These are phyloP conservation scores for Solanum pennellii DNA, from an alignment of 257 asterid species.

Conservation along the genomic window DNA sequence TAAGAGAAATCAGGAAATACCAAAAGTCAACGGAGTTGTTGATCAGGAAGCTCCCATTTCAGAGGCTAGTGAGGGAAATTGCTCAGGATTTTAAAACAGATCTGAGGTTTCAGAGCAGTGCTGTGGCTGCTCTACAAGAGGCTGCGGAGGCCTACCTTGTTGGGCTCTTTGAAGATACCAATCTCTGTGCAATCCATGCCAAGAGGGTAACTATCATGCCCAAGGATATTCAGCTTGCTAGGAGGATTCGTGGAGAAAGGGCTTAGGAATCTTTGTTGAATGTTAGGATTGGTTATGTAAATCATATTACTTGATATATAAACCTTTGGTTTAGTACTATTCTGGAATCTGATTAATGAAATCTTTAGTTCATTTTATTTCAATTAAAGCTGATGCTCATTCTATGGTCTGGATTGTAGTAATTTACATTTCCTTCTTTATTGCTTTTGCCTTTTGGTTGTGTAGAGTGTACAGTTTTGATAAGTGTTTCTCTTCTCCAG, in stretches of 20 bases:
- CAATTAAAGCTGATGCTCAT: too few relatives aligned
- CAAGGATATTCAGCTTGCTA: neutral
- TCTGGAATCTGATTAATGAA: too few relatives aligned
- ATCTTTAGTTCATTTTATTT: too few relatives aligned
- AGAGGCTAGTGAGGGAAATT: neutral
- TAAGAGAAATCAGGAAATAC: neutral
- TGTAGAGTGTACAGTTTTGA: too few relatives aligned
- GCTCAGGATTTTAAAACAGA: neutral
- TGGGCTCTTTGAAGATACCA: neutral
- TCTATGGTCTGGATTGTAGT: too few relatives aligned
- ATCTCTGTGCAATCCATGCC: neutral
- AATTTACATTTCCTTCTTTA: too few relatives aligned
- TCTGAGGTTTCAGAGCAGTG: neutral
- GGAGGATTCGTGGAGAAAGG: neutral
- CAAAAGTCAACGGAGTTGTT: neutral
- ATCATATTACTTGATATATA: too few relatives aligned
- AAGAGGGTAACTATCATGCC: neutral
- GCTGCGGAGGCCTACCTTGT: neutral
- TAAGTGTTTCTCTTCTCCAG: too few relatives aligned
- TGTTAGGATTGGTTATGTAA: too few relatives aligned
- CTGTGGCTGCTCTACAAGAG: neutral
- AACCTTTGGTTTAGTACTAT: too few relatives aligned
- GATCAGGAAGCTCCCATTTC: neutral
- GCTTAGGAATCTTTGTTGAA: neutral
- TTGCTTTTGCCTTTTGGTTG: too few relatives aligned